These are phyloP conservation scores for Blastomyces gilchristii DNA, from an alignment of 2,329 filamentous ascomycete species.

Conservation along the genomic window DNA sequence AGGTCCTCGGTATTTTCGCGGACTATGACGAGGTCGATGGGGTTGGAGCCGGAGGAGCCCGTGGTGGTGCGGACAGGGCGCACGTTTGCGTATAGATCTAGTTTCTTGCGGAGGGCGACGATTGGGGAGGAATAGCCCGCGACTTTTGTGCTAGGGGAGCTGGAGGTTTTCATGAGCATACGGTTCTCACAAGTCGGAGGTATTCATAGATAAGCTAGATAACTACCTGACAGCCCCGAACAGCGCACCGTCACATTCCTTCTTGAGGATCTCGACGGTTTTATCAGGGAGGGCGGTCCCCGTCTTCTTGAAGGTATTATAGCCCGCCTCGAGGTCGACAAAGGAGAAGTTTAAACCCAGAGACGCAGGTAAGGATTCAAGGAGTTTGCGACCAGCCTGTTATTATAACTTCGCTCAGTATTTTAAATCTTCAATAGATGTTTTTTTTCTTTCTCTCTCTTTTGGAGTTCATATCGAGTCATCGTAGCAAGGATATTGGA, in stretches of 20 bases:
- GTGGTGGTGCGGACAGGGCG: slow-evolving; percentile 81
- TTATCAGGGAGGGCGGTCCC: slow-evolving; percentile 79
- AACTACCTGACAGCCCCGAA: slow-evolving; percentile 77
- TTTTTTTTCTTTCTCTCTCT: no score
- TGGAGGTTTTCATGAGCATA: slow-evolving; percentile 21
- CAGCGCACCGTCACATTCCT: slow-evolving; percentile 88
- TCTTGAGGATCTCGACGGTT: slow-evolving; percentile 79
- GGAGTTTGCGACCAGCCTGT: slow-evolving; percentile 68
- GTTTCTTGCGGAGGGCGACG: slow-evolving; percentile 87
- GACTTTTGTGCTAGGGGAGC: slow-evolving; percentile 78
- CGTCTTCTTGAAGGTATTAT: slow-evolving; percentile 83
- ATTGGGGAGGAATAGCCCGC: slow-evolving; percentile 95
- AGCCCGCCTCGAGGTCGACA: slow-evolving; percentile 84
- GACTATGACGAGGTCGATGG: slow-evolving; percentile 94
- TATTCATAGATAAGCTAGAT: neutral
- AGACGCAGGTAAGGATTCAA: slow-evolving; percentile 88
- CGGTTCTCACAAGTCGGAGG: neutral
- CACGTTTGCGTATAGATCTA: slow-evolving; percentile 95
- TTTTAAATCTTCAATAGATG: neutral
- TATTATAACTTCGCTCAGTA: slow-evolving; percentile 8
- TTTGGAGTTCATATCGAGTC: neutral
- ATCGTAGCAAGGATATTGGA: slow-evolving; percentile 4
- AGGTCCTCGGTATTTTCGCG: slow-evolving; percentile 98
- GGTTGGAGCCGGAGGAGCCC: slow-evolving; percentile 39
- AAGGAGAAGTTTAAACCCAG: slow-evolving; percentile 89